Evolutionary conservation across 2,329 filamentous ascomycete species (phyloP), one percentile per base, ranked within the genome.

Genomic region (Sphaerostilbella broomeana): DNA sequence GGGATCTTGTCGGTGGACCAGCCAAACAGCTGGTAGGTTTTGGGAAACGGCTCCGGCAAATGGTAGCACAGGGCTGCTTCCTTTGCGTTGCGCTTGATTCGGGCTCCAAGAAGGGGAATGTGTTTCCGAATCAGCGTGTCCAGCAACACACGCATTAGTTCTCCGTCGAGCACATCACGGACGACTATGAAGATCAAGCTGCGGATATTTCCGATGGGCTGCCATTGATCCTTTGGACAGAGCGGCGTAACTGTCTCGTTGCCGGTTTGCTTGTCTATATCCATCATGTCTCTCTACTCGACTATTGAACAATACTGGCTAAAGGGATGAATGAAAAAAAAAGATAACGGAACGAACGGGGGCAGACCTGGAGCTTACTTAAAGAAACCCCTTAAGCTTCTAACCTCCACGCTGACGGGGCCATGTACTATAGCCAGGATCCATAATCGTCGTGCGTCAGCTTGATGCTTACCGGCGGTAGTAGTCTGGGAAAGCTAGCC

Each of bases 101-200:
- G 35, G 4, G 46, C 45, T 2, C 48, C 47, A 2, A 51, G 45
- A 13, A 49, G 28, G 6, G 44, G 48, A 6, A 50, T 24, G 19
- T 51, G 43, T 2, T 42, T 18, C 2, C 35, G 43, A 10, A 51
- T 47, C 6, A 51, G 37, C 16, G 24, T 44, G 12, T 51, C 45
- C 4, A 51, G 40, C 2, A 47, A 40, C 3, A 2, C 8, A 9
- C 29, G 35, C 29, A 51, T 35, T 2, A 44, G 12, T 1, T 42
- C 29, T 4, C 41, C 35, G 27, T 47, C 41, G 11, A 51, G 35
- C 7, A 34, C 7, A 7, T 32, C 39, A 3, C 38, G 36, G 9
- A 49, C 28, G 26, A 49, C 30, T 6, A 51, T 40, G 25, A 49
- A 51, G 3, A 45, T 28, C 3, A 45, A 15, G 4, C 43, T 21